A percentile compares a stretch with the other conserved stretches of the same genome.
These are phyloP conservation scores for Symbiodinium natans DNA, from an alignment of 73 alveolate species.

Conservation along the genomic window DNA sequence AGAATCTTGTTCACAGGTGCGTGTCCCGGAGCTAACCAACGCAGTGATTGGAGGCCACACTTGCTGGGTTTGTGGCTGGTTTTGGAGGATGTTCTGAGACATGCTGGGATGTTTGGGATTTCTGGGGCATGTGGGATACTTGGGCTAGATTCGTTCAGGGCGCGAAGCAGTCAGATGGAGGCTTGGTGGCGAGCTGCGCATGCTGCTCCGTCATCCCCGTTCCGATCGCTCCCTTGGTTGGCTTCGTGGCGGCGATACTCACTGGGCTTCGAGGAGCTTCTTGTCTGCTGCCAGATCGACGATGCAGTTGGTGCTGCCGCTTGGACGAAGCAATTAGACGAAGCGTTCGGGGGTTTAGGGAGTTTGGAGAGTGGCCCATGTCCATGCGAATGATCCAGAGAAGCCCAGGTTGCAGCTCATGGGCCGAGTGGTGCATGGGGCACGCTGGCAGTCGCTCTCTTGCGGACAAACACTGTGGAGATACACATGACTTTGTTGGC, in stretches of 20 bases:
- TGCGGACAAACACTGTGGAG: constrained; percentile 32
- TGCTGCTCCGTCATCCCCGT: constrained; percentile 62
- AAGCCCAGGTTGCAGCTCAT: constrained; percentile 60
- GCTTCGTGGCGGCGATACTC: constrained; percentile 56
- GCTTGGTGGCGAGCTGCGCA: constrained; percentile 77
- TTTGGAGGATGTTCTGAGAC: too few relatives aligned
- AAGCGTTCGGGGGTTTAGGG: neutral
- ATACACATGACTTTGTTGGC: constrained; percentile 11
- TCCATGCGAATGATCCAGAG: neutral
- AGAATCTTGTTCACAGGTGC: too few relatives aligned
- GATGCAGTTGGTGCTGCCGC: constrained; percentile 90
- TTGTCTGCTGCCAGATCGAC: constrained; percentile 47
- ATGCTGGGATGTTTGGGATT: neutral
- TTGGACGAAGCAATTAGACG: neutral
- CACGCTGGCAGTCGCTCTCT: constrained; percentile 38
- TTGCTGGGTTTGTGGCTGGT: too few relatives aligned
- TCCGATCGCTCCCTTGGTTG: constrained; percentile 57
- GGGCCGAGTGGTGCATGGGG: constrained; percentile 92
- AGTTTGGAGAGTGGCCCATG: neutral
- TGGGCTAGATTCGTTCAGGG: too few relatives aligned
- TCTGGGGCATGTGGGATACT: neutral
- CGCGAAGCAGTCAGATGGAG: too few relatives aligned
- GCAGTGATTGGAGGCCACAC: constrained; percentile 59
- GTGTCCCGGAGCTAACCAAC: constrained; percentile 75
- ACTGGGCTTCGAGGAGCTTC: constrained; percentile 38